Base-by-base conservation (phyloP, 148 eudicot genomes). In the Cornus suecica region DNA sequence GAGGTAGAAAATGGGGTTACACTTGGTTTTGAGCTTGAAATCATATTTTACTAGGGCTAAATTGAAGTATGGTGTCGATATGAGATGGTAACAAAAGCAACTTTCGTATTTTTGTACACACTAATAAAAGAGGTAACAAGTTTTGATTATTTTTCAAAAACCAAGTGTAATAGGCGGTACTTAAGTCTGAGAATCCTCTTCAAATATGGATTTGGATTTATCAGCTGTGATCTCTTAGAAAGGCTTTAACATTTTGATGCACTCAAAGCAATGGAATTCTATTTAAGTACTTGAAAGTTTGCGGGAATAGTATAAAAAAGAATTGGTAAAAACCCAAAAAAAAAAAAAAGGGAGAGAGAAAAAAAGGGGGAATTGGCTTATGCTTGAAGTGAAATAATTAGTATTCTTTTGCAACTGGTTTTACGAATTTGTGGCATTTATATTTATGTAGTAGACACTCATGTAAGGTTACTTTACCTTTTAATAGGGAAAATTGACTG, bases 361-460 rank as follows among this genome's bases (percentile, higher is more conserved):
- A 48, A 48, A 48, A 37, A 37, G 22, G 9, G 22, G 9, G 32
- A 22, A 37, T 34, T 68, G 16, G 28, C 42, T 68, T 68, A 37
- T 25, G 42, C 28, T 64, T 37, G 54, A 37, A 62, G 56, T 41
- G 71, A 54, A 24, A 42, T 31, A 60, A 18, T 2, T 18, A 34
- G 54, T 8, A 26, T 64, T 74, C 31, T 10, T 73, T 73, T 61
- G 1, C 23, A 61, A 23, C 29, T 34, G 75, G 37, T 72, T 72
- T 58, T 72, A 28, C 34, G n/a, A 25, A 34, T 25, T 37, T 64
- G 68, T 37, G 41, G 27, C n/a, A n/a, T 29, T 58, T 48, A 20
- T 18, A 3, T n/a, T 28, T 30, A 14, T 76, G 24, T 23, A n/a
- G 24, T 23, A n/a, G 11, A 11, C 14, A 67, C 30, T 48, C 27